These are phyloP conservation scores for Kregervanrija fluxuum DNA, from an alignment of 805 yeast species.

Conservation along the genomic window DNA sequence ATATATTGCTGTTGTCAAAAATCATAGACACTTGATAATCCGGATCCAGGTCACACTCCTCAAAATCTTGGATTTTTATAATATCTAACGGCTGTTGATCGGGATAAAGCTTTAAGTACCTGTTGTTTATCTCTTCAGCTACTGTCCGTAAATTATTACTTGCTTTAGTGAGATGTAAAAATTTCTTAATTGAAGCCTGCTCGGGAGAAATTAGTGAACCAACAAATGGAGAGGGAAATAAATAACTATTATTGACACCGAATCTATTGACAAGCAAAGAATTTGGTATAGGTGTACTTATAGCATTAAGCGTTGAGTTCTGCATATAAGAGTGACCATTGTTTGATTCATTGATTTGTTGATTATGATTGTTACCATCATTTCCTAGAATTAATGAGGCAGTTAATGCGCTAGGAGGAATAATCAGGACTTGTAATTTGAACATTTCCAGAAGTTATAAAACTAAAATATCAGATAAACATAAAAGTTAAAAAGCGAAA, in stretches of 20 bases:
- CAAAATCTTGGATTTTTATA: conserved; percentile 56
- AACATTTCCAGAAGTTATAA: conserved; percentile 5
- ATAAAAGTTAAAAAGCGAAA: background rate
- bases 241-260: conserved; percentile 1
- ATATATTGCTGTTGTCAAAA: conserved; percentile 43
- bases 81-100: conserved; percentile 47
- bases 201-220: background rate
- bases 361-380: background rate
- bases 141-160: conserved; percentile 40
- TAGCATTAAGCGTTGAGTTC: conserved; percentile 13
- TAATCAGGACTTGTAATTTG: conserved; percentile 12
- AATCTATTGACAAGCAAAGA: conserved; percentile 1
- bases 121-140: conserved; percentile 43
- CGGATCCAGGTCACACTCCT: conserved; percentile 72
- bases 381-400: background rate
- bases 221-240: conserved; percentile 12
- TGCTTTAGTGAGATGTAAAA: conserved; percentile 56
- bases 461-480: background rate
- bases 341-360: background rate
- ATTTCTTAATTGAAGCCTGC: conserved; percentile 30
- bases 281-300: conserved; percentile 21
- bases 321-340: conserved; percentile 2
- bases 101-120: conserved; percentile 62
- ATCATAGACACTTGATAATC: conserved; percentile 63
- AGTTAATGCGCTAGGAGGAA: conserved; percentile 7